Percentiles rank a stretch among this genome's conserved stretches.
Evolutionary conservation across 345 rosid genomes (phyloP).

Genomic region (Arabis alpina): DNA sequence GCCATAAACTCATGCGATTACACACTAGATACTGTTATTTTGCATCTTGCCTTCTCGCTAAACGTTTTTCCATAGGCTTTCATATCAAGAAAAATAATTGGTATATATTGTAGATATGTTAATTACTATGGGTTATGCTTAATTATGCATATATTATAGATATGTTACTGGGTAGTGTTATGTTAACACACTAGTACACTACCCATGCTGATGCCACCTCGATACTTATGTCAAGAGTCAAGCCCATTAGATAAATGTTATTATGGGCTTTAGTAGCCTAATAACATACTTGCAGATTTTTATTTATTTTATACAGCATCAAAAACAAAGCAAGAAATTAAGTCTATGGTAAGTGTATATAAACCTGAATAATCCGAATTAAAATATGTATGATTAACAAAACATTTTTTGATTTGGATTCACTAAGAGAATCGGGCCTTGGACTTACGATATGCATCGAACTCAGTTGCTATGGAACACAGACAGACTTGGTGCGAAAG

Average conservation of each 20-base stretch:
- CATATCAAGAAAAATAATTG: background rate
- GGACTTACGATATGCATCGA: conserved; percentile 23
- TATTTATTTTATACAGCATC: background rate
- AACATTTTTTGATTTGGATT: too few relatives aligned
- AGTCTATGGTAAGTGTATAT: too few relatives aligned
- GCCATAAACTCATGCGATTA: background rate
- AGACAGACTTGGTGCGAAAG: conserved; percentile 33
- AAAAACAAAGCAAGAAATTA: too few relatives aligned
- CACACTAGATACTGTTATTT: background rate
- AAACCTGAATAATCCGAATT: too few relatives aligned
- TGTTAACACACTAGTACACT: too few relatives aligned
- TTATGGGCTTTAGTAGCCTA: background rate
- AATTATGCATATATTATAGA: too few relatives aligned
- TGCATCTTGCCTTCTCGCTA: background rate
- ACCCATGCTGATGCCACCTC: background rate
- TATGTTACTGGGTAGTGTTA: too few relatives aligned
- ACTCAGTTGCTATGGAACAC: conserved; percentile 4
- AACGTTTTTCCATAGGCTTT: background rate
- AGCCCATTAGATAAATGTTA: background rate
- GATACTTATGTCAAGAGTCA: background rate
- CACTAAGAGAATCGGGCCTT: conserved; percentile 6
- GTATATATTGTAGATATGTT: too few relatives aligned
- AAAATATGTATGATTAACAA: too few relatives aligned
- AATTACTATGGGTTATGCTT: too few relatives aligned
- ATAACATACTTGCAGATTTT: too few relatives aligned